Conservation (phyloP, 179 eudicot species). For the Corrigiola litoralis region DNA sequence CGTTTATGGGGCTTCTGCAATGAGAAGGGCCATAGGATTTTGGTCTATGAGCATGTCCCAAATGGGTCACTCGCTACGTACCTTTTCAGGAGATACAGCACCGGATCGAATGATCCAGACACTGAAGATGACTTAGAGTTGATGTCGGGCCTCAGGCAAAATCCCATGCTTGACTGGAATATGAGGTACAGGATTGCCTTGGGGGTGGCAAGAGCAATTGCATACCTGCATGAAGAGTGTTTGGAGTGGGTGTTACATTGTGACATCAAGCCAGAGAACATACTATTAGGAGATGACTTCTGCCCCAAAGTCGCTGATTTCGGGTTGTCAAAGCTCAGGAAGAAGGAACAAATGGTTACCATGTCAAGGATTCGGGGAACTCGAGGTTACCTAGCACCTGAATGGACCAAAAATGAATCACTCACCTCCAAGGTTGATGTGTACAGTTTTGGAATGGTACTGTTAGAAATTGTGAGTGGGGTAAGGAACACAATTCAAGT, state of each 20-base stretch:
- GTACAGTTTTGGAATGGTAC: slow-evolving; percentile 78
- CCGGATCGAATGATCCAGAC: not conserved
- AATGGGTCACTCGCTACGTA: slow-evolving; percentile 75
- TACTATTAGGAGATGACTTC: slow-evolving; percentile 77
- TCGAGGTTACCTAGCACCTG: slow-evolving; percentile 89
- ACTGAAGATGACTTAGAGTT: slow-evolving; percentile 6
- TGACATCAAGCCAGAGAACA: slow-evolving; percentile 88
- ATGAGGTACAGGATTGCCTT: slow-evolving; percentile 75
- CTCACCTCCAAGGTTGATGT: slow-evolving; percentile 84
- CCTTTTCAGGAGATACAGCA: slow-evolving; percentile 28
- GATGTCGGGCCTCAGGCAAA: slow-evolving; percentile 2
- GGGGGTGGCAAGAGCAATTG: slow-evolving; percentile 86
- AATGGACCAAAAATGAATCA: slow-evolving; percentile 59
- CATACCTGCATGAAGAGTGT: slow-evolving; percentile 86
- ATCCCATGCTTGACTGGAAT: slow-evolving; percentile 72
- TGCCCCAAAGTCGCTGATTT: slow-evolving; percentile 90
- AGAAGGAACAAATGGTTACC: slow-evolving; percentile 62
- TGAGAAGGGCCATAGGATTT: slow-evolving; percentile 65
- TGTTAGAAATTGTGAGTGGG: slow-evolving; percentile 71
- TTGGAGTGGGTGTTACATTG: slow-evolving; percentile 85
- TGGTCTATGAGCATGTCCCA: slow-evolving; percentile 76
- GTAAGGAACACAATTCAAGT: slow-evolving; percentile 46
- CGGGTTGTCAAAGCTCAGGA: slow-evolving; percentile 73
- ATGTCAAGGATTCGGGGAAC: slow-evolving; percentile 74
- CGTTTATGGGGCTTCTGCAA: slow-evolving; percentile 87